A percentile compares a stretch with the other conserved stretches of the same genome.
phyloP scores from a whole-genome alignment of 2,329 filamentous ascomycete species.

The Fusarium pininemorale region DNA sequence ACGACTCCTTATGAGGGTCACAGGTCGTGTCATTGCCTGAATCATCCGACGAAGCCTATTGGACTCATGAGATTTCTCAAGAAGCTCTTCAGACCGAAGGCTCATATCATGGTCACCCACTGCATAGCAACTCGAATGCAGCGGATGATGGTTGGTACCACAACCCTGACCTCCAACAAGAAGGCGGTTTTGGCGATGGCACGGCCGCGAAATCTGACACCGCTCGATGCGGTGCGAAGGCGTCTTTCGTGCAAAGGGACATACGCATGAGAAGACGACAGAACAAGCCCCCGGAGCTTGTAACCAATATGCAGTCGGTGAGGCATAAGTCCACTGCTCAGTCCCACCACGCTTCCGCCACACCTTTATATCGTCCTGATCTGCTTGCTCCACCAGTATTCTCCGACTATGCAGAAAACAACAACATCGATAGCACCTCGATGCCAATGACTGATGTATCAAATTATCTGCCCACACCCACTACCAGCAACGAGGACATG shows the following conservation, averaged over 20 bases:
- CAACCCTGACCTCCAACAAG: constrained; percentile 32
- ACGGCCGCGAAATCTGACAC: constrained; percentile 59
- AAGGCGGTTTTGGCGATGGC: constrained; percentile 51
- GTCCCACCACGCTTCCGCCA: neutral
- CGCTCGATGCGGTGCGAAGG: constrained; percentile 15
- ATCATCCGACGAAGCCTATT: constrained; percentile 42
- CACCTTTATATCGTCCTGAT: constrained; percentile 1
- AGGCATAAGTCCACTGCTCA: constrained; percentile 1
- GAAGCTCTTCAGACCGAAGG: constrained; percentile 52
- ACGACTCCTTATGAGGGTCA: constrained; percentile 64
- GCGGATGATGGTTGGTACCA: constrained; percentile 31
- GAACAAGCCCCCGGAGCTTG: constrained; percentile 20
- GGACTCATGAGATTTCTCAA: constrained; percentile 26
- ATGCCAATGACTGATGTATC: constrained; percentile 48
- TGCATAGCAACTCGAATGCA: constrained; percentile 41
- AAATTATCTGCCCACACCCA: constrained; percentile 50
- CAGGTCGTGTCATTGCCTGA: constrained; percentile 64
- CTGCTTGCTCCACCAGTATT: constrained; percentile 8
- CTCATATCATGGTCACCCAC: constrained; percentile 56
- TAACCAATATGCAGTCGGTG: neutral
- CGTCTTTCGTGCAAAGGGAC: constrained; percentile 37
- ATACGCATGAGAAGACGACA: constrained; percentile 38
- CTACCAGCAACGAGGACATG: constrained; percentile 30
- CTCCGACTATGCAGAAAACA: neutral
- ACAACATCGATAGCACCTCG: neutral